Evolutionary conservation across 345 rosid genomes (phyloP), one percentile per base, ranked within the genome.

Genomic region (Eucalyptus victrix): DNA sequence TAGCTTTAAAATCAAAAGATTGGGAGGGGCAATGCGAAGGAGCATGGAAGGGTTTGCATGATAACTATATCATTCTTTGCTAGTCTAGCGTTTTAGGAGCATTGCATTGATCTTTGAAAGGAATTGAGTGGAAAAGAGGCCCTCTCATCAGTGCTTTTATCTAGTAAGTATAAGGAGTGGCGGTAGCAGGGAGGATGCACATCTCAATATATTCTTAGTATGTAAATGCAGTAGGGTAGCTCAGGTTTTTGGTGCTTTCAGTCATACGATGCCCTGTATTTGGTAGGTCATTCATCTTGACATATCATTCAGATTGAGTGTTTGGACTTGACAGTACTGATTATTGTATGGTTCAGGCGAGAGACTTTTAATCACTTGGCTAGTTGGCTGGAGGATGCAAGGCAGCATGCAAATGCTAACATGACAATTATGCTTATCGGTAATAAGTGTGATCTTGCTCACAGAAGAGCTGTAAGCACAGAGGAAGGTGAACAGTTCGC

Each of bases 401-500:
- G 99, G 92, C 99, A 97, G 95, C 99, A 98, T 87, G 98, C 99
- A 42, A 98, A 98, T 91, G 99, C 99, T 44, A 98, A 97, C 92
- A 97, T 97, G 99, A 95, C 98, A 6, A 97, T 97, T 51, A 97
- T 97, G 99, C 98, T 97, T 30, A 95, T 97, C 65, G 99, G 99
- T 86, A 97, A 97, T 86, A 97, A 97, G 93, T 93, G 95, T 89
- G 99, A 97, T 92, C 99, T 97, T 93, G 96, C 99, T 91, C 99
- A 96, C 91, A 94, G 99, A 91, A 95, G 99, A 90, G 99, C 99
- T 5, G 99, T 98, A 54, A 95, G 96, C 91, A 96, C 97, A 3
- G 99, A 96, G 94, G 99, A 98, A 94, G 99, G 99, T 9, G 97
- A 97, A 87, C 98, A 98, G 88, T 98, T 98, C 89, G 99, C 99